Evolutionary conservation across 2,329 filamentous ascomycete species (phyloP).

Genomic region (Berkeleyomyces rouxiae): DNA sequence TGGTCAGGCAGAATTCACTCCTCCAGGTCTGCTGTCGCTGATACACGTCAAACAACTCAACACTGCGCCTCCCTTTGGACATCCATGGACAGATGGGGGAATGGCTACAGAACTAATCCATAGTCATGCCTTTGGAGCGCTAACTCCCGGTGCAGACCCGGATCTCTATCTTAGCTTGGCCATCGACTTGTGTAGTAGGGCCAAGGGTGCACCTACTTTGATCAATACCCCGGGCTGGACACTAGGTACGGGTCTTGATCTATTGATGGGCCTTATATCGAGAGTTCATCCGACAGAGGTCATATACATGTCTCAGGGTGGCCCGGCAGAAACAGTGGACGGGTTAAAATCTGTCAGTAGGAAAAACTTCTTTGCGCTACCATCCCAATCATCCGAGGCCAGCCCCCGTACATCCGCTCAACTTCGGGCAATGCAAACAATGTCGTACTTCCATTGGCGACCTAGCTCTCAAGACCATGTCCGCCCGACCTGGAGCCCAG

Average conservation of each 20-base stretch:
- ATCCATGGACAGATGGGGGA: slow-evolving; percentile 24
- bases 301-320: slow-evolving; percentile 51
- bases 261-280: slow-evolving; percentile 41
- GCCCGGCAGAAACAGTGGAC: slow-evolving; percentile 39
- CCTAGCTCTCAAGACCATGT: background rate
- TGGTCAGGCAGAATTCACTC: slow-evolving; percentile 58
- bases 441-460: slow-evolving; percentile 55
- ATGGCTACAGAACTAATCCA: slow-evolving; percentile 28
- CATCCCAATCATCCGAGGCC: slow-evolving; percentile 41
- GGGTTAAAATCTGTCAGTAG: slow-evolving; percentile 30
- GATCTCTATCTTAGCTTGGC: slow-evolving; percentile 50
- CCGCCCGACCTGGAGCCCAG: slow-evolving; percentile 30
- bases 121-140: slow-evolving; percentile 49
- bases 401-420: slow-evolving; percentile 46
- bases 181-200: slow-evolving; percentile 43
- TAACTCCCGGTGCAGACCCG: slow-evolving; percentile 48
- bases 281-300: slow-evolving; percentile 41
- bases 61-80: slow-evolving; percentile 50
- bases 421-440: slow-evolving; percentile 56
- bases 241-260: slow-evolving; percentile 49
- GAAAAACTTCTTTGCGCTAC: slow-evolving; percentile 32
- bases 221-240: slow-evolving; percentile 65
- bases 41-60: slow-evolving; percentile 43
- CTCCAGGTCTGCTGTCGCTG: slow-evolving; percentile 54
- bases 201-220: slow-evolving; percentile 41